Evolutionary conservation across 2,329 filamentous ascomycete genomes (phyloP).

Genomic region (Zelopaecilomyces penicillatus): DNA sequence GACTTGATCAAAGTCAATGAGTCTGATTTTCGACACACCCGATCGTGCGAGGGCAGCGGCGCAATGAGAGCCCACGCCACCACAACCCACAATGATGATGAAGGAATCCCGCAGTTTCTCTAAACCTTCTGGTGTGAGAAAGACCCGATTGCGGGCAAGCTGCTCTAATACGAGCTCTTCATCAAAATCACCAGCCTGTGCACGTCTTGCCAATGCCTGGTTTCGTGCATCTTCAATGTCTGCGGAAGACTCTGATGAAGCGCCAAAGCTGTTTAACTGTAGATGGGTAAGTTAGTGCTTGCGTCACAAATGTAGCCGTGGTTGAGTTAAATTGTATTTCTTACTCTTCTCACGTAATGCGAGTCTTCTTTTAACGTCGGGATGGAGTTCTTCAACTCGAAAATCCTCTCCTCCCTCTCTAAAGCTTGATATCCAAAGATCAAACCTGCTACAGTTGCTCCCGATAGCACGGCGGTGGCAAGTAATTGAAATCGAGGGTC

Average conservation of each 20-base stretch:
- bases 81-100: constrained; percentile 83
- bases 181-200: constrained; percentile 56
- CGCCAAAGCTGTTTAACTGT: constrained; percentile 55
- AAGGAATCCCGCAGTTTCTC: constrained; percentile 71
- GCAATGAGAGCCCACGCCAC: constrained; percentile 91
- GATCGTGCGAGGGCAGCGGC: constrained; percentile 78
- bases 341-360: constrained; percentile 15
- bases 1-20: constrained; percentile 97
- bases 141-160: constrained; percentile 84
- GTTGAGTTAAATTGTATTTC: neutral
- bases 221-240: constrained; percentile 57
- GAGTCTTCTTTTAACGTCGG: constrained; percentile 24
- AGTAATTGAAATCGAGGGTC: constrained; percentile 53
- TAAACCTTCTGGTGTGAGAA: constrained; percentile 76
- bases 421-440: constrained; percentile 55
- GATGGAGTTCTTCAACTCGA: constrained; percentile 53
- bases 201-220: constrained; percentile 48
- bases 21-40: constrained; percentile 75
- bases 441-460: constrained; percentile 50
- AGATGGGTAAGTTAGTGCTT: neutral
- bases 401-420: constrained; percentile 45
- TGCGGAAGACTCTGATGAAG: constrained; percentile 34
- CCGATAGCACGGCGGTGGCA: constrained; percentile 60
- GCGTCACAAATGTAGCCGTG: too few species aligned
- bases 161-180: constrained; percentile 88